Conservation (phyloP, 140 eudicot species). For the Bidens hawaiensis region DNA sequence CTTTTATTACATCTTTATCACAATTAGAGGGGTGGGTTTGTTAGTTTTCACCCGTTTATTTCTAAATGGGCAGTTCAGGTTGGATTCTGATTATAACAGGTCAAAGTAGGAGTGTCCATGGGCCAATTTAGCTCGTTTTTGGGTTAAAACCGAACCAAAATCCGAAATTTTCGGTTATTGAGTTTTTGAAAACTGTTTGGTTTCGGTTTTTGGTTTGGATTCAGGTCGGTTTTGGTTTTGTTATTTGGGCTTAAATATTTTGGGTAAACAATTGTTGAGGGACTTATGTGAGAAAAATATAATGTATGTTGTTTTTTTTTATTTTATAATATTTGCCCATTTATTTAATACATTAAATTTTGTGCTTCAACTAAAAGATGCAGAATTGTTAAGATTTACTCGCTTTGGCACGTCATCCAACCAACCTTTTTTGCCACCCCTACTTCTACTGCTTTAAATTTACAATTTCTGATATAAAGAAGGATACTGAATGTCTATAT, state of each 20-base stretch:
- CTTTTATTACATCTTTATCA: constrained; percentile 1
- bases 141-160: too few species aligned
- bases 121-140: too few species aligned
- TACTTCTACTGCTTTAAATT: neutral
- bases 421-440: neutral
- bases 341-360: neutral
- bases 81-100: neutral
- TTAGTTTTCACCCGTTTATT: neutral
- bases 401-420: neutral
- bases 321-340: neutral
- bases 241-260: too few species aligned
- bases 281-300: too few species aligned
- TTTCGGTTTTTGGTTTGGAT: too few species aligned
- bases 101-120: too few species aligned
- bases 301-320: too few species aligned
- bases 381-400: neutral
- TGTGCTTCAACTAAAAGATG: neutral
- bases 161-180: too few species aligned
- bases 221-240: too few species aligned
- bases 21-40: neutral
- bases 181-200: too few species aligned
- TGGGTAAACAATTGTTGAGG: too few species aligned
- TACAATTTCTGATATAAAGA: neutral
- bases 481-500: constrained; percentile 17
- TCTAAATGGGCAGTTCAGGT: neutral